Conservation (phyloP, 1,139 yeast species). For the Candida dubliniensis region DNA sequence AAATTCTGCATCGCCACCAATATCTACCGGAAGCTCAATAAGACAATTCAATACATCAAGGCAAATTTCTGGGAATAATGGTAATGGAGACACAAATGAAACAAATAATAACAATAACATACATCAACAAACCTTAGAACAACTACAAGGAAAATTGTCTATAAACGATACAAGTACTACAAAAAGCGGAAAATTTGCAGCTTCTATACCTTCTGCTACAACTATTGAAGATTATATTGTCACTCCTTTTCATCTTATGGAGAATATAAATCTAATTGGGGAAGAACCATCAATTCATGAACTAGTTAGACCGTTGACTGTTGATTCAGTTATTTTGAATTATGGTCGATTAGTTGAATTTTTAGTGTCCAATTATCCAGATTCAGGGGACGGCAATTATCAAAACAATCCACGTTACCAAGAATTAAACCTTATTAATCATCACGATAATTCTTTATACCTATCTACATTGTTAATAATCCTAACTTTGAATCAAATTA, state of each 20-base stretch:
- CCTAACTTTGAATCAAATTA: conserved; percentile 29
- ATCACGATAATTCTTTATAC: conserved; percentile 33
- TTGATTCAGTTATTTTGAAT: conserved; percentile 29
- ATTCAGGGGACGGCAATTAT: conserved; percentile 6
- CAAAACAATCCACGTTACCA: conserved; percentile 14
- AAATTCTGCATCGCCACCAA: too few relatives aligned
- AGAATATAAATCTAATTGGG: conserved; percentile 21
- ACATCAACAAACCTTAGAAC: too few relatives aligned
- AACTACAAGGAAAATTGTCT: not conserved
- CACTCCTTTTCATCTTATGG: conserved; percentile 23
- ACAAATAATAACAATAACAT: not conserved
- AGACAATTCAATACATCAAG: too few relatives aligned
- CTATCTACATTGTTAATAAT: conserved; percentile 31
- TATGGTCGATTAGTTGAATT: conserved; percentile 27
- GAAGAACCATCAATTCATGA: conserved; percentile 25
- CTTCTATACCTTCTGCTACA: not conserved
- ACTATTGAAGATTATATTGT: conserved; percentile 14
- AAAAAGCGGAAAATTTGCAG: not conserved
- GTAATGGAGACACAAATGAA: not conserved
- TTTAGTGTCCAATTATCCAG: conserved; percentile 22
- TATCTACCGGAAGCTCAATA: not conserved
- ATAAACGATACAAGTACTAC: not conserved
- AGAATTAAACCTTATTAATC: conserved; percentile 22
- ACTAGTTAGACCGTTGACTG: conserved; percentile 30
- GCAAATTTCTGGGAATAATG: too few relatives aligned